These are phyloP conservation scores for Chaetomiaceae sp. DNA, from an alignment of 2,329 filamentous ascomycete species.

Conservation along the genomic window DNA sequence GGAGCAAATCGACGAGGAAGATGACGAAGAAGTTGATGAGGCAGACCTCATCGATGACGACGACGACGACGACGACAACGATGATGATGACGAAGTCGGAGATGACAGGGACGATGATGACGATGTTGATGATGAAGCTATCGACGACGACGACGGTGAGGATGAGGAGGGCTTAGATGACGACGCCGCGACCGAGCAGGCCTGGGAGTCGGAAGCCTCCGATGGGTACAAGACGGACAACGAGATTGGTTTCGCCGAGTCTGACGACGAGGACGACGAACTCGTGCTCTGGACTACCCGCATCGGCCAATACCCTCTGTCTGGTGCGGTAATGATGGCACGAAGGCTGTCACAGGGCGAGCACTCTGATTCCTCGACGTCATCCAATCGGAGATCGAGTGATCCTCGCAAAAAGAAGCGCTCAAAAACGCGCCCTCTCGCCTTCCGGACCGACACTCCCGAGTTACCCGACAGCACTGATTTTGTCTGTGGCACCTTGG, in stretches of 20 bases:
- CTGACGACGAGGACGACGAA: conserved; percentile 68
- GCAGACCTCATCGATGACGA: conserved; percentile 51
- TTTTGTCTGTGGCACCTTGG: conserved; percentile 96
- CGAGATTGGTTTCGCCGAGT: conserved; percentile 64
- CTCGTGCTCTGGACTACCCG: conserved; percentile 53
- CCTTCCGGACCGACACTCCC: conserved; percentile 64
- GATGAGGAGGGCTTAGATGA: conserved; percentile 41
- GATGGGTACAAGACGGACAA: conserved; percentile 73
- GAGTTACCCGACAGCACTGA: conserved; percentile 96
- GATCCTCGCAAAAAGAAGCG: conserved; percentile 31
- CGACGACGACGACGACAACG: conserved; percentile 46
- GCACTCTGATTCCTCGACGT: conserved; percentile 59
- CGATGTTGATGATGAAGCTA: conserved; percentile 39
- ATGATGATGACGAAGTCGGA: conserved; percentile 48
- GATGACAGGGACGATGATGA: conserved; percentile 48
- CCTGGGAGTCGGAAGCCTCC: conserved; percentile 50
- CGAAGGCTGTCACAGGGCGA: conserved; percentile 41
- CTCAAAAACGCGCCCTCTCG: conserved; percentile 38
- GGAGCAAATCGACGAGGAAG: conserved; percentile 46
- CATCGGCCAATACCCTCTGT: conserved; percentile 37
- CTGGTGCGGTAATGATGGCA: conserved; percentile 34
- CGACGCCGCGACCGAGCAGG: conserved; percentile 52
- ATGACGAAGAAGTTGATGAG: conserved; percentile 48
- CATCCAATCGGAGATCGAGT: conserved; percentile 37
- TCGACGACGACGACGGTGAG: conserved; percentile 39